Evolutionary conservation across 2,329 filamentous ascomycete genomes (phyloP).

Genomic region (Dothistroma septosporum): DNA sequence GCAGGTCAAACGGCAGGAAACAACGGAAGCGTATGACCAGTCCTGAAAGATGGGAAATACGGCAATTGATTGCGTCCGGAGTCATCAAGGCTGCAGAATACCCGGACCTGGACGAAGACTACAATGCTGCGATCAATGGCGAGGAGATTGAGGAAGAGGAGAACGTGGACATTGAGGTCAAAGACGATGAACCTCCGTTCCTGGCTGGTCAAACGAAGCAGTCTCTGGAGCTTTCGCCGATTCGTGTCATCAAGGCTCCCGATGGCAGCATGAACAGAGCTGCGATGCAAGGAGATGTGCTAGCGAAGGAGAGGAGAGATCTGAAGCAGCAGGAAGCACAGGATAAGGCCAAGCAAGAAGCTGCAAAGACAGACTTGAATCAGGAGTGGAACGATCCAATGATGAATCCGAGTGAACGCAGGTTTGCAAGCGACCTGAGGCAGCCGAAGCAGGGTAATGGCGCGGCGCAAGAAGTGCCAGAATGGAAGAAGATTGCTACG

Average conservation of each 20-base stretch:
- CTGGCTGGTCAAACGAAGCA: slow-evolving; percentile 94
- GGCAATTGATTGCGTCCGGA: slow-evolving; percentile 91
- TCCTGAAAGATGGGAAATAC: slow-evolving; percentile 95
- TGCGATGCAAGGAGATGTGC: slow-evolving; percentile 83
- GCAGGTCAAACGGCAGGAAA: slow-evolving; percentile 48
- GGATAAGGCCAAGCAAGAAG: slow-evolving; percentile 68
- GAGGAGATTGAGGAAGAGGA: slow-evolving; percentile 91
- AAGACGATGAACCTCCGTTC: slow-evolving; percentile 95
- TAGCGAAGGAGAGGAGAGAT: slow-evolving; percentile 88
- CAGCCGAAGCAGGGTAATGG: slow-evolving; percentile 54
- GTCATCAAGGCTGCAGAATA: slow-evolving; percentile 91
- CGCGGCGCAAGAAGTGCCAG: slow-evolving; percentile 68
- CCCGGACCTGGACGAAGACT: slow-evolving; percentile 90
- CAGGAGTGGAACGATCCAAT: slow-evolving; percentile 97
- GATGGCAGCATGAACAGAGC: slow-evolving; percentile 97
- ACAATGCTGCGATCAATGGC: slow-evolving; percentile 79
- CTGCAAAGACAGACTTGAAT: slow-evolving; percentile 73
- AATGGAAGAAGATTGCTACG: slow-evolving; percentile 80
- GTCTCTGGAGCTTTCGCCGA: slow-evolving; percentile 88
- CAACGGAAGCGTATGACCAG: slow-evolving; percentile 93
- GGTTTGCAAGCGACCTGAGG: slow-evolving; percentile 84
- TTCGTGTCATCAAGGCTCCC: slow-evolving; percentile 92
- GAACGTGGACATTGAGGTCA: slow-evolving; percentile 94
- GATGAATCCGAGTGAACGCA: slow-evolving; percentile 75
- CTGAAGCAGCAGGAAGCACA: slow-evolving; percentile 83